A percentile compares a stretch with the other conserved stretches of the same genome.
These are phyloP conservation scores for Plasmodium berghei DNA, from an alignment of 169 alveolate species.

Conservation along the genomic window DNA sequence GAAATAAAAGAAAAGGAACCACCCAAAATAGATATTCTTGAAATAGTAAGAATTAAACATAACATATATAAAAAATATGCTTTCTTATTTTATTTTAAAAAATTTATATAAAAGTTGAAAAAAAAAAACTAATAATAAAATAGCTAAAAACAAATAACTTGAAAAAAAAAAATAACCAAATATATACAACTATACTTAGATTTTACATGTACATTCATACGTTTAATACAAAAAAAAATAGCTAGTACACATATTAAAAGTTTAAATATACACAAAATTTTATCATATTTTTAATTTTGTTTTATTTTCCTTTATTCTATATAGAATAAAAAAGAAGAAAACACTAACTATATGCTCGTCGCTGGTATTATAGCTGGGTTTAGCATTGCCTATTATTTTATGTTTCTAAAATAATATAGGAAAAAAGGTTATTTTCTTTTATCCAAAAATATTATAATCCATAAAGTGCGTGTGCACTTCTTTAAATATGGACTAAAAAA, in stretches of 20 bases:
- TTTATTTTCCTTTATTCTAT: neutral
- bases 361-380: slow-evolving; percentile 23
- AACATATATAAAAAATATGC: neutral
- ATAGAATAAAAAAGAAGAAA: slow-evolving; percentile 44
- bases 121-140: slow-evolving; percentile 1
- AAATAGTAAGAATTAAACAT: neutral
- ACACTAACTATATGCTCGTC: slow-evolving; percentile 25
- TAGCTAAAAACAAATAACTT: neutral
- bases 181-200: neutral
- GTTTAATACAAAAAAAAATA: slow-evolving; percentile 12
- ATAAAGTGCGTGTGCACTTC: too few relatives aligned
- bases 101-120: neutral
- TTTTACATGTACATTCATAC: slow-evolving; percentile 7
- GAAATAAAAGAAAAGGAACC: slow-evolving; percentile 27
- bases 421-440: neutral
- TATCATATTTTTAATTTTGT: neutral
- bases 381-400: slow-evolving; percentile 37
- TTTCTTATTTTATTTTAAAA: neutral
- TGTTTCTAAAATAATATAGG: slow-evolving; percentile 35
- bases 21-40: neutral
- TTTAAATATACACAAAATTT: neutral
- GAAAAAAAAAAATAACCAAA: slow-evolving; percentile 22
- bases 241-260: neutral
- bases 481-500: too few relatives aligned
- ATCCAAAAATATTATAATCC: neutral